Percentiles rank a stretch among this genome's conserved stretches.
Evolutionary conservation across 1,284 basidiomycete genomes (phyloP).

Genomic region (Meira miltonrushii): DNA sequence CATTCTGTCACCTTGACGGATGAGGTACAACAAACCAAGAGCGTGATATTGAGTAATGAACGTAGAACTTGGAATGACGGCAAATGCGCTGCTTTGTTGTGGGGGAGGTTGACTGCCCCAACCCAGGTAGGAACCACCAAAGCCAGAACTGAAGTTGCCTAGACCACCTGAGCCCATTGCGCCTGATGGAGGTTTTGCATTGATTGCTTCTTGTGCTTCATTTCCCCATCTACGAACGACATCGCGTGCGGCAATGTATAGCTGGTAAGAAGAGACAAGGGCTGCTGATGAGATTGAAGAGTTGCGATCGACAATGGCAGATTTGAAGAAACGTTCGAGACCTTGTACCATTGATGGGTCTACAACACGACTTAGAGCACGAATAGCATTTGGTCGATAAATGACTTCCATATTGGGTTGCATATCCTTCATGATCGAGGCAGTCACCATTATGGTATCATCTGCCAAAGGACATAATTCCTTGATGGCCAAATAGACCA

Average conservation of each 20-base stretch:
- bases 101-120: constrained; percentile 26
- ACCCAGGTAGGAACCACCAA: constrained; percentile 53
- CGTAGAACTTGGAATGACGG: constrained; percentile 61
- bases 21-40: constrained; percentile 85
- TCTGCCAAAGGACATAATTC: constrained; percentile 93
- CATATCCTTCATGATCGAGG: constrained; percentile 99
- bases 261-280: constrained; percentile 92
- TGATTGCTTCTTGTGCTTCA: constrained; percentile 89
- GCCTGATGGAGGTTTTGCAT: constrained; percentile 49
- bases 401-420: constrained; percentile 98
- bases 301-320: constrained; percentile 95
- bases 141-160: not conserved
- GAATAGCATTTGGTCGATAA: constrained; percentile 94
- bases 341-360: constrained; percentile 98
- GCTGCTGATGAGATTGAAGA: constrained; percentile 93
- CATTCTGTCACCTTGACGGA: constrained; percentile 96
- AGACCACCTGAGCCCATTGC: constrained; percentile 19
- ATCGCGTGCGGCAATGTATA: constrained; percentile 86
- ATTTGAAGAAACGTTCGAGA: constrained; percentile 98
- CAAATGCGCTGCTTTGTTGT: constrained; percentile 66
- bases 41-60: constrained; percentile 97
- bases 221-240: constrained; percentile 88
- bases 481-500: constrained; percentile 98
- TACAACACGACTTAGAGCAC: constrained; percentile 91
- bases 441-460: constrained; percentile 98